Base-by-base conservation (phyloP, 2,329 filamentous ascomycete species). In the Talaromyces sp. region DNA sequence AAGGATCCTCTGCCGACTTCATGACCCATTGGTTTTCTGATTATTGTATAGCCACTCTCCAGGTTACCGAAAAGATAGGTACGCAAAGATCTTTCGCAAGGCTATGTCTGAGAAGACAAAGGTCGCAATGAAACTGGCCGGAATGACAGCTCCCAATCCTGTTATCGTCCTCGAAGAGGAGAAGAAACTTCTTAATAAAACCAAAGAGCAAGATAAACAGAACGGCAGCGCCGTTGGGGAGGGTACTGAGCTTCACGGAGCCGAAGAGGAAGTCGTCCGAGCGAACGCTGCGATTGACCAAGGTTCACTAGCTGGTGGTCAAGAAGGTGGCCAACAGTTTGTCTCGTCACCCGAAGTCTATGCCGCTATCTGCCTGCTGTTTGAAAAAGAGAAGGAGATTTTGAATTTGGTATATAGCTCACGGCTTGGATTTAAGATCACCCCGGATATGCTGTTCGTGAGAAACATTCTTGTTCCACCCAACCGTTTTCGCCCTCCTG, bases 361-460 rank as follows among this genome's bases (percentile, higher is more conserved):
- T 64, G 89, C 89, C 50, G 84, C 89, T 39, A 78, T 99, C 41
- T 80, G 80, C 5, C 80, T 92, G 59, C 80, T 99, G 1, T 97
- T 99, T 69, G 83, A 91, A 63, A 89, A 91, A 61, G 94, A 99
- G 69, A 84, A 88, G 62, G 91, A 96, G 43, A 81, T 99, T 33
- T 73, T 99, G 43, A 81, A 85, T 15, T 79, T 97, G n/a, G 78
- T 99, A 4, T 99, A 97, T 75, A 88, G 86, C 69, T 88, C 89
- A 17, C 86, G 88, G 59, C 84, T 87, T 4, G 68, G 72, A n/a
- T 78, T 81, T 4, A 86, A 84, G 69, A 78, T 91, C n/a, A 85
- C 79, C 2, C 84, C 90, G 1, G 89, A 96, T 64, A 96, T 97
- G 86, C 97, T 99, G 76, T 99, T 99, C 75, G 80, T 97, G 58